Evolutionary conservation across 2,329 filamentous ascomycete species (phyloP), one percentile per base, ranked within the genome.

Genomic region (Magnaporthiopsis poae): DNA sequence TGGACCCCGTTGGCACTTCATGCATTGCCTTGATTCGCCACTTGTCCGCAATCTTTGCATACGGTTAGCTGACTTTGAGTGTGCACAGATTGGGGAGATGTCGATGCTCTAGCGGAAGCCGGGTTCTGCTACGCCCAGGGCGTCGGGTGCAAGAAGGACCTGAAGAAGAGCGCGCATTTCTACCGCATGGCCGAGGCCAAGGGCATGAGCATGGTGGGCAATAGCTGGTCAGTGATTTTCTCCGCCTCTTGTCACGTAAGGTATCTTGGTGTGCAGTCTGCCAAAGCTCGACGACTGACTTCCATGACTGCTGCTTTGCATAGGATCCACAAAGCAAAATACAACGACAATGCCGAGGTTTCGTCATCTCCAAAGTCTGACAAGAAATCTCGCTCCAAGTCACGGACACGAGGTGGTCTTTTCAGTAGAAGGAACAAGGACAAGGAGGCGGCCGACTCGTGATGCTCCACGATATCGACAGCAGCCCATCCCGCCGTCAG

Each of bases 321-420:
- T 33, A 96, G 92, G 93, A 98, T 98, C 72, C 93, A 97, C 81
- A 98, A 98, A 77, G 80, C 92, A 67, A 98, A 98, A 75, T 98
- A 98, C 76, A 86, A 89, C 68, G 90, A 91, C 33, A 86, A 89
- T 56, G 81, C 77, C 65, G 74, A 74, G 67, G 75, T 77, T 67
- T 76, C 76, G 68, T 81, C 78, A 70, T 81, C 80, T 25, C 82
- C 81, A 66, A 90, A 89, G 76, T 91, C 90, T 36, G 83, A 82
- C 63, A 90, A 89, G 76, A 91, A 90, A 75, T 73, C 81, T 60
- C 85, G 89, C 68, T 90, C 89, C 77, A 94, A 93, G 78, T 92
- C 90, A 35, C 87, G 88, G 69, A 87, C 89, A 63, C 83, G 90
- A 71, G 86, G 85, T 56, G 70, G 68, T 68, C 88, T 94, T 72